Conservation (phyloP, 495 filamentous ascomycete genomes). For the Bryoglossum gracile region DNA sequence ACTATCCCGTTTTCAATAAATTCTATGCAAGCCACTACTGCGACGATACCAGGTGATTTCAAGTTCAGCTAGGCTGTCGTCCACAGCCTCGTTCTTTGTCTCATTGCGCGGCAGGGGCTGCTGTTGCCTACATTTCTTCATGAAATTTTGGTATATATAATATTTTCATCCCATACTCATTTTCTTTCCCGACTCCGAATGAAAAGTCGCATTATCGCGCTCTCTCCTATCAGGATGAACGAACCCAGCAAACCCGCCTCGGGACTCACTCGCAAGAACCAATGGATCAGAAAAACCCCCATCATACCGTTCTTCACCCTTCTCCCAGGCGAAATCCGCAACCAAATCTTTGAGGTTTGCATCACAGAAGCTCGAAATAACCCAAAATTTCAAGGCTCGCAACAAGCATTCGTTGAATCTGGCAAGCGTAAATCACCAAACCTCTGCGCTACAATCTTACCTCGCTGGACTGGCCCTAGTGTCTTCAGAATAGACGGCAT, state of each 20-base stretch:
- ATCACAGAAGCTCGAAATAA: constrained; percentile 1
- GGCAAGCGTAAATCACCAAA: too few relatives aligned
- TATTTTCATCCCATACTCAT: background rate
- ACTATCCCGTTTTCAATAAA: too few relatives aligned
- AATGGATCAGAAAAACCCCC: background rate
- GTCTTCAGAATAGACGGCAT: constrained; percentile 3
- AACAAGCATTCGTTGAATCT: too few relatives aligned
- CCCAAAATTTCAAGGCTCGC: constrained; percentile 1
- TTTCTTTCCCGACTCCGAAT: background rate
- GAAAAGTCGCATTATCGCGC: background rate
- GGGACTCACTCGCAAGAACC: too few relatives aligned
- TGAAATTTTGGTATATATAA: background rate
- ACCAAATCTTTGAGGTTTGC: constrained; percentile 14
- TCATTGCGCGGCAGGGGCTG: too few relatives aligned
- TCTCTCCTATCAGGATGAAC: background rate
- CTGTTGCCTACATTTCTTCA: too few relatives aligned
- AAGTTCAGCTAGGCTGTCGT: too few relatives aligned
- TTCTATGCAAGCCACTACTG: too few relatives aligned
- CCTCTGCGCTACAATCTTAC: constrained; percentile 5
- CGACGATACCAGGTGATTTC: too few relatives aligned
- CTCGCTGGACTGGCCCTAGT: constrained; percentile 10
- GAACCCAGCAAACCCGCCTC: background rate
- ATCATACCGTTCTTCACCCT: background rate
- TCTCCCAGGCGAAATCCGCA: constrained; percentile 19
- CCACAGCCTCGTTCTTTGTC: too few relatives aligned